A percentile compares a stretch with the other conserved stretches of the same genome.
phyloP scores from a whole-genome alignment of 805 yeast species.

The Schwanniomyces occidentalis region DNA sequence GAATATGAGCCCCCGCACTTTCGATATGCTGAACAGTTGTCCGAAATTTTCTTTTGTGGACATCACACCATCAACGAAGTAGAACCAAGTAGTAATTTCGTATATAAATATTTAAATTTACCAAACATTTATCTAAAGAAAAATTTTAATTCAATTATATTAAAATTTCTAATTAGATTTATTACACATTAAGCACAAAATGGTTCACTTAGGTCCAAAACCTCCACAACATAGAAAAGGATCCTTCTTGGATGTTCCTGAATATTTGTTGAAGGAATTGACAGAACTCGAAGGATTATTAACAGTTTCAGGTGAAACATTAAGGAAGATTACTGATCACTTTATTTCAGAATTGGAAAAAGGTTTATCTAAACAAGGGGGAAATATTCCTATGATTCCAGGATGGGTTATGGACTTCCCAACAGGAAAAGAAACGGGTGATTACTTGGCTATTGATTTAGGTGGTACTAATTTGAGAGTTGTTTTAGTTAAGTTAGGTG shows the following conservation, averaged over 20 bases:
- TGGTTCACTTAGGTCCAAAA: slow-evolving; percentile 87
- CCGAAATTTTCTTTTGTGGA: background rate
- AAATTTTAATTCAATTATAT: too few species aligned
- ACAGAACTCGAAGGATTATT: slow-evolving; percentile 59
- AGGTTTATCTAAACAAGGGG: slow-evolving; percentile 75
- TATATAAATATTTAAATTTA: too few species aligned
- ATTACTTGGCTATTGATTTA: slow-evolving; percentile 88
- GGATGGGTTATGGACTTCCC: slow-evolving; percentile 96
- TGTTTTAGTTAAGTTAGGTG: slow-evolving; percentile 80
- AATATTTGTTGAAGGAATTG: slow-evolving; percentile 58
- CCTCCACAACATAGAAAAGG: slow-evolving; percentile 79
- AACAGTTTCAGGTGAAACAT: slow-evolving; percentile 58
- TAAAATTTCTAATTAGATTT: too few species aligned
- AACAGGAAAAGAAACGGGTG: slow-evolving; percentile 87
- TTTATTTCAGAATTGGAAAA: slow-evolving; percentile 78
- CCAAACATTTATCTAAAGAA: too few species aligned
- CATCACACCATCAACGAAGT: slow-evolving; percentile 1
- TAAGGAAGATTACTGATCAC: slow-evolving; percentile 68
- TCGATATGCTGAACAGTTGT: too few species aligned
- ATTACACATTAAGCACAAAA: too few species aligned
- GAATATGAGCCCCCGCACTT: slow-evolving; percentile 3
- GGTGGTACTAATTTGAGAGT: slow-evolving; percentile 98
- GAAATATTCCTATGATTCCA: slow-evolving; percentile 94
- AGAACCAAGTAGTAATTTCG: too few species aligned
- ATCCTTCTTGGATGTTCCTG: slow-evolving; percentile 61